Evolutionary conservation across 176 grass and related monocot genomes (phyloP).

Genomic region (Secale cereale): DNA sequence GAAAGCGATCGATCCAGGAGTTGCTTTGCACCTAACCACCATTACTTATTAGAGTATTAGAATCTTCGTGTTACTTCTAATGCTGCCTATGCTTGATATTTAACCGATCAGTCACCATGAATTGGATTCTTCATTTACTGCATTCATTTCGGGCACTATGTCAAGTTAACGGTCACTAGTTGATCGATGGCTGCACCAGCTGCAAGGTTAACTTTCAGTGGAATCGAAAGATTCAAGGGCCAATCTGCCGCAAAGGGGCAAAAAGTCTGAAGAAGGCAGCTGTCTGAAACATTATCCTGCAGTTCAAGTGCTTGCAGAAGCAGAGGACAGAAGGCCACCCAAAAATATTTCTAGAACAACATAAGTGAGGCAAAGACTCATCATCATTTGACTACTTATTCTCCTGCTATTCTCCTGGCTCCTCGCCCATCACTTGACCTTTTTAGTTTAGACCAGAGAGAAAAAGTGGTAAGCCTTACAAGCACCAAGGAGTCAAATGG

Average conservation of each 20-base stretch:
- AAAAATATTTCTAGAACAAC: slow-evolving; percentile 15
- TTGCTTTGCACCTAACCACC: slow-evolving; percentile 23
- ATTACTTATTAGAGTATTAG: neutral
- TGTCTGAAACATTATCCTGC: slow-evolving; percentile 40
- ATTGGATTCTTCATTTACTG: neutral
- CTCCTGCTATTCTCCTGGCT: neutral
- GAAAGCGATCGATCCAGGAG: neutral
- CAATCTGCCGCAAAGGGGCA: slow-evolving; percentile 21
- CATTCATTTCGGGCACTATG: slow-evolving; percentile 1
- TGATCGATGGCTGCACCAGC: neutral
- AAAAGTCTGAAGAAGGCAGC: neutral
- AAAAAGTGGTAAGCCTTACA: slow-evolving; percentile 31
- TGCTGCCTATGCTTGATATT: neutral
- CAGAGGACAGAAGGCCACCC: neutral
- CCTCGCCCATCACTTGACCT: slow-evolving; percentile 30
- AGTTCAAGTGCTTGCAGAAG: slow-evolving; percentile 22
- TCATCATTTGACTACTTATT: slow-evolving; percentile 29
- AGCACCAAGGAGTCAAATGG: slow-evolving; percentile 48
- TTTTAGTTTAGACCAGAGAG: slow-evolving; percentile 16
- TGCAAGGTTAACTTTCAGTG: slow-evolving; percentile 6
- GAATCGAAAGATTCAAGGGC: neutral
- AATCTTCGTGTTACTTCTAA: neutral
- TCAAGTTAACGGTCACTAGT: slow-evolving; percentile 12
- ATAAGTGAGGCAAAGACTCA: slow-evolving; percentile 22
- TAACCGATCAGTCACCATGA: neutral